A percentile compares a stretch with the other conserved stretches of the same genome.
These are phyloP conservation scores for Xylaria polymorpha DNA, from an alignment of 2,329 filamentous ascomycete genomes.

Conservation along the genomic window DNA sequence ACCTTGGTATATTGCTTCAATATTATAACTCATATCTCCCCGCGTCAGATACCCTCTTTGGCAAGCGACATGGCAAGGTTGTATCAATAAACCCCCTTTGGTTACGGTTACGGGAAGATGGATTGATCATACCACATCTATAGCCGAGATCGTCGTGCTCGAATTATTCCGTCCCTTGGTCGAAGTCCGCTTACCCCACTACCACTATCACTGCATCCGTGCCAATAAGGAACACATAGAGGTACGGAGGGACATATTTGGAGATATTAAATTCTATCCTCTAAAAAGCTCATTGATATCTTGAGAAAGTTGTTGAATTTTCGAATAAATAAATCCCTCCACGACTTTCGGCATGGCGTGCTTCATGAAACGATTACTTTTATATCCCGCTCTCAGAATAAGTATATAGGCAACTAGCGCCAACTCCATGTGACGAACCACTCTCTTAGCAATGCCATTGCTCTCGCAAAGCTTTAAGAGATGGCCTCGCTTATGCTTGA, in stretches of 20 bases:
- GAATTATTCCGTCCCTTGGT: conserved; percentile 25
- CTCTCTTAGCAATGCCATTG: neutral
- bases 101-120: neutral
- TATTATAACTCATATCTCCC: conserved; percentile 26
- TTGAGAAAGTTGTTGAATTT: conserved; percentile 1
- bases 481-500: conserved; percentile 1
- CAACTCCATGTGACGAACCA: conserved; percentile 6
- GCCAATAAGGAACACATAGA: conserved; percentile 14
- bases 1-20: neutral
- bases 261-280: neutral
- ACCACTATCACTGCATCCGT: conserved; percentile 21
- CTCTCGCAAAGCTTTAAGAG: neutral
- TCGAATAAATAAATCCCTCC: conserved; percentile 7
- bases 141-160: conserved; percentile 30
- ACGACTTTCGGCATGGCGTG: neutral
- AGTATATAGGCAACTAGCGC: neutral
- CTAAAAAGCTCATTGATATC: neutral
- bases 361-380: neutral
- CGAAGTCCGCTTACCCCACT: conserved; percentile 24
- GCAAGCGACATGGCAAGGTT: conserved; percentile 24
- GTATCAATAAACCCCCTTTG: conserved; percentile 24
- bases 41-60: conserved; percentile 23
- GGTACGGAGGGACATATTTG: neutral
- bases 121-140: conserved; percentile 11
- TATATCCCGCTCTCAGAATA: conserved; percentile 10